phyloP scores from a whole-genome alignment of 2,329 filamentous ascomycete genomes.

The Aureobasidium zeae region DNA sequence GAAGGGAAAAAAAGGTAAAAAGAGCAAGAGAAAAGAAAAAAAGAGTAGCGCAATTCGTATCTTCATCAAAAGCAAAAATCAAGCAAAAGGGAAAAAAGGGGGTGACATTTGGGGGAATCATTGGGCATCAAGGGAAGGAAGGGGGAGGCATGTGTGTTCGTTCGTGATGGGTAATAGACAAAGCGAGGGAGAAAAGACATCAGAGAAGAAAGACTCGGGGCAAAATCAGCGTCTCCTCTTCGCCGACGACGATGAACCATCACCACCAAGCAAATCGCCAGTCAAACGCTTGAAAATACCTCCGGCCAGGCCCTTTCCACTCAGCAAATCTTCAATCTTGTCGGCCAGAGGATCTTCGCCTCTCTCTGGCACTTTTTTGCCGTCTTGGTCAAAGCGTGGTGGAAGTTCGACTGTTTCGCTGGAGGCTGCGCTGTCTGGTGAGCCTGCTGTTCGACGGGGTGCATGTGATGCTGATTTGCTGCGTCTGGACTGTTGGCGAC shows the following conservation, averaged over 20 bases:
- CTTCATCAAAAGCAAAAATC: not conserved
- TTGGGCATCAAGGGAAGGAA: too few species aligned
- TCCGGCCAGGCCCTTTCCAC: conserved; percentile 24
- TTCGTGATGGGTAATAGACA: too few species aligned
- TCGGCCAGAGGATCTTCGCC: conserved; percentile 25
- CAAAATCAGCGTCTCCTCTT: conserved; percentile 13
- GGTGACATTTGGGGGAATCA: too few species aligned
- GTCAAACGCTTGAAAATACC: conserved; percentile 23
- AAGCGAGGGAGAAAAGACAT: not conserved
- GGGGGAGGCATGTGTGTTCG: too few species aligned
- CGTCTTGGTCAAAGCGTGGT: conserved; percentile 29
- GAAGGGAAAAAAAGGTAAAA: not conserved
- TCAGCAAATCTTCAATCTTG: conserved; percentile 26
- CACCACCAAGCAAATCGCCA: conserved; percentile 18
- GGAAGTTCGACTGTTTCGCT: conserved; percentile 30
- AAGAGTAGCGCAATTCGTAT: not conserved
- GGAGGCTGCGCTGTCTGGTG: conserved; percentile 15
- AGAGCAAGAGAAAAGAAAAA: not conserved
- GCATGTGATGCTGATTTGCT: conserved; percentile 11
- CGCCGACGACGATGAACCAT: too few species aligned
- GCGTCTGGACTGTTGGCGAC: conserved; percentile 8
- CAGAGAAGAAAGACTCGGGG: not conserved
- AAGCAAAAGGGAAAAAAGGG: not conserved
- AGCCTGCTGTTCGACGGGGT: conserved; percentile 6
- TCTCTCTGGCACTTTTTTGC: conserved; percentile 23